Percentiles rank a stretch among this genome's conserved stretches.
Evolutionary conservation across 2,329 filamentous ascomycete species (phyloP).

Genomic region (Paecilomyces formosus): DNA sequence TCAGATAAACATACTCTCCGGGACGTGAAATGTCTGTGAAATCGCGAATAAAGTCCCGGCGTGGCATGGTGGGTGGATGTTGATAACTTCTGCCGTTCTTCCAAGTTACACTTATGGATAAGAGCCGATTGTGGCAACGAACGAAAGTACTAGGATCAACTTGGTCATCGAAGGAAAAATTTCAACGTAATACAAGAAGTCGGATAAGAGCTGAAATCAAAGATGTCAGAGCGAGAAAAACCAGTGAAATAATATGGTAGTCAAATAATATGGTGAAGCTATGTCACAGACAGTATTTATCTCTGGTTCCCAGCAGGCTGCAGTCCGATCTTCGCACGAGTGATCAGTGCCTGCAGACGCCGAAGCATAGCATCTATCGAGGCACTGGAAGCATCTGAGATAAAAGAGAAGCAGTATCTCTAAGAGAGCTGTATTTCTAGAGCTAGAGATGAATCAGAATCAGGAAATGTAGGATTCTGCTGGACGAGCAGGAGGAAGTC

Average conservation of each 20-base stretch:
- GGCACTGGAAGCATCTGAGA: neutral
- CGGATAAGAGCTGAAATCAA: neutral
- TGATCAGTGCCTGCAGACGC: neutral
- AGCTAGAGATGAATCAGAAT: neutral
- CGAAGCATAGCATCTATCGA: neutral
- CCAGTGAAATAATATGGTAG: neutral
- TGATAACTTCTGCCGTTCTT: neutral
- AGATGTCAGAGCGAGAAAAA: neutral
- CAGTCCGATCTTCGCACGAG: neutral
- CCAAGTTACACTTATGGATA: neutral
- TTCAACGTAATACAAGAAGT: neutral
- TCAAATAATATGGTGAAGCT: neutral
- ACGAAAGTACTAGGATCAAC: neutral
- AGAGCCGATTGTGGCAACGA: neutral
- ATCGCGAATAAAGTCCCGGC: conserved; percentile 59
- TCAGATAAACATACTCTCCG: conserved; percentile 42
- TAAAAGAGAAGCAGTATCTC: neutral
- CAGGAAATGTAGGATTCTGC: neutral
- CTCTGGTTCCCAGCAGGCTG: neutral
- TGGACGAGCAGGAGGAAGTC: too few relatives aligned
- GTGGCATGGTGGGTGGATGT: conserved; percentile 47
- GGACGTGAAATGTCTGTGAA: conserved; percentile 33
- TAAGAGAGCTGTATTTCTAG: neutral
- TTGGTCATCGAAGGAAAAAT: neutral
- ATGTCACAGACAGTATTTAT: neutral